phyloP scores from a whole-genome alignment of 192 early-diverging fungal genomes.

The Linnemannia schmuckeri region DNA sequence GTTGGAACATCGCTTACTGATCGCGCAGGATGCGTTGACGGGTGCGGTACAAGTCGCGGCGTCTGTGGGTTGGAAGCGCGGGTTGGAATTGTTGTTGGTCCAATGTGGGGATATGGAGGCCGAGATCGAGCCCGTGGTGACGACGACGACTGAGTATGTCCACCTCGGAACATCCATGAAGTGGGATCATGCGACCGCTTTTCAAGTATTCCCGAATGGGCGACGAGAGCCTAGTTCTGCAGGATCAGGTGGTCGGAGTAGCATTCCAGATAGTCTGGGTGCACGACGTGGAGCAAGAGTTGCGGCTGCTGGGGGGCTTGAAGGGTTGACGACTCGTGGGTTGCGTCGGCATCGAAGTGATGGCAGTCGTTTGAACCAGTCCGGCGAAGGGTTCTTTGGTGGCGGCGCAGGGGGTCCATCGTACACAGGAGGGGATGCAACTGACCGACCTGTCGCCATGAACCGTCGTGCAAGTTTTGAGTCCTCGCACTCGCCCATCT shows the following conservation, averaged over 20 bases:
- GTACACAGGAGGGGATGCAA: background rate
- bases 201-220: constrained; percentile 6
- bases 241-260: too few relatives aligned
- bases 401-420: background rate
- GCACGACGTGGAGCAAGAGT: background rate
- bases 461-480: constrained; percentile 17
- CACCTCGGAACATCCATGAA: constrained; percentile 44
- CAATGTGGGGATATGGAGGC: constrained; percentile 48
- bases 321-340: background rate
- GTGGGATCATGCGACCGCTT: constrained; percentile 42
- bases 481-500: background rate
- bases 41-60: constrained; percentile 49
- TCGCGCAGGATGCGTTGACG: constrained; percentile 50
- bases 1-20: constrained; percentile 35
- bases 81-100: constrained; percentile 42
- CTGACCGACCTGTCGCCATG: background rate
- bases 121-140: constrained; percentile 43
- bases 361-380: constrained; percentile 13
- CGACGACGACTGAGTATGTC: constrained; percentile 31
- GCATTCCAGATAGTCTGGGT: background rate
- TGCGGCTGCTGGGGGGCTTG: background rate
- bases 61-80: constrained; percentile 44
- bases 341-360: constrained; percentile 35
- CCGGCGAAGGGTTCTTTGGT: background rate
- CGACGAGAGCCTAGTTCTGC: background rate